phyloP scores from a whole-genome alignment of 1,284 basidiomycete genomes.

The Paramarasmius palmivorus region DNA sequence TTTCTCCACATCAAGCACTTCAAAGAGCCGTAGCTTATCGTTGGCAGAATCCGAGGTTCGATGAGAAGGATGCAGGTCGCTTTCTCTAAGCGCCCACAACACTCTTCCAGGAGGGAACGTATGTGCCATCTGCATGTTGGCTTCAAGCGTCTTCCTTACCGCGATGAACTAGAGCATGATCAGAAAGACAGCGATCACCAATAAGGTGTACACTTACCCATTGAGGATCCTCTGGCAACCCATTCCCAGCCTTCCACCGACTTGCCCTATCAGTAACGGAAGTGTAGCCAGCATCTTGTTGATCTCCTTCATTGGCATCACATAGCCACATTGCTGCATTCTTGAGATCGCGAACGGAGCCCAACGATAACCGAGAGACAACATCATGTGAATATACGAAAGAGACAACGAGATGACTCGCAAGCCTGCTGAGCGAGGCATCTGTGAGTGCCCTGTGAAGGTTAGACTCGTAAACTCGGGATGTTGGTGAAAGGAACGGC shows the following conservation, averaged over 20 bases:
- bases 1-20: constrained; percentile 70
- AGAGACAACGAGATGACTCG: constrained; percentile 66
- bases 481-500: background rate
- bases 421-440: constrained; percentile 52
- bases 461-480: constrained; percentile 9
- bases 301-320: constrained; percentile 55
- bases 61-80: constrained; percentile 60
- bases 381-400: constrained; percentile 84
- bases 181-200: constrained; percentile 5
- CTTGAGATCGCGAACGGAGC: constrained; percentile 75
- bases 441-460: constrained; percentile 57
- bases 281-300: constrained; percentile 49
- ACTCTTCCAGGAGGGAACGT: constrained; percentile 81
- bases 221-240: constrained; percentile 54
- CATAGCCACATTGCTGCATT: constrained; percentile 79
- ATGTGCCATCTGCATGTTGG: constrained; percentile 77
- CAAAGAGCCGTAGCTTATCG: constrained; percentile 65
- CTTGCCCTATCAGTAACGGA: constrained; percentile 61
- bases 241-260: constrained; percentile 56
- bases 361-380: constrained; percentile 76
- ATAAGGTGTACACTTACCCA: constrained; percentile 53
- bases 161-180: constrained; percentile 63
- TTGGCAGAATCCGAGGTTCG: constrained; percentile 26
- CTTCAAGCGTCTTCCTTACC: constrained; percentile 80
- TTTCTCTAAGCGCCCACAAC: constrained; percentile 74